A percentile compares a stretch with the other conserved stretches of the same genome.
phyloP scores from a whole-genome alignment of 495 filamentous ascomycete species.

The Neohortaea acidophila region DNA sequence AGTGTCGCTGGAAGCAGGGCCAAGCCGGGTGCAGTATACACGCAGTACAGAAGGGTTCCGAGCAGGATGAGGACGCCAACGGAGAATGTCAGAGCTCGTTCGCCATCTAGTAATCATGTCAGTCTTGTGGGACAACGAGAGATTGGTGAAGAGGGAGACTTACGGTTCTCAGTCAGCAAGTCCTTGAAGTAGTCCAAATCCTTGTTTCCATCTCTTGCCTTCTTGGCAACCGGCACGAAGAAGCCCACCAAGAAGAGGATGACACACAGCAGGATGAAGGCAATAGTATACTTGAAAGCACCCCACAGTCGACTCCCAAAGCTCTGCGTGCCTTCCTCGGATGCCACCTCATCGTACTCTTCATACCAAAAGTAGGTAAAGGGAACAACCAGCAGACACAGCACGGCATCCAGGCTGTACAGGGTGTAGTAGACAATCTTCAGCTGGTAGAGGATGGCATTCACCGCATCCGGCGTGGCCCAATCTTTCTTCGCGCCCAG shows the following conservation, averaged over 20 bases:
- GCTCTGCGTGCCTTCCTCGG: constrained; percentile 60
- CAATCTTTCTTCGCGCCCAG: constrained; percentile 82
- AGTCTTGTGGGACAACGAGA: constrained; percentile 9
- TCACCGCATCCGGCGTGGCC: constrained; percentile 66
- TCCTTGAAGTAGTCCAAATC: constrained; percentile 86
- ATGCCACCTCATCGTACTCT: constrained; percentile 78
- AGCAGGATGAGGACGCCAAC: constrained; percentile 72
- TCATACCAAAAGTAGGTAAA: constrained; percentile 99
- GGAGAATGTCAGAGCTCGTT: constrained; percentile 79
- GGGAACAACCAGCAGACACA: constrained; percentile 80
- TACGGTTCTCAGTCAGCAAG: constrained; percentile 67
- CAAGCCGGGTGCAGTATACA: constrained; percentile 80
- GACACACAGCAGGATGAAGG: constrained; percentile 62
- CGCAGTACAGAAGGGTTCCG: constrained; percentile 66
- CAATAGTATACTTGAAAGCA: constrained; percentile 79
- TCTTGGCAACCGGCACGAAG: constrained; percentile 61
- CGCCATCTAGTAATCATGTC: constrained; percentile 45
- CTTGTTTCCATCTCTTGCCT: constrained; percentile 37
- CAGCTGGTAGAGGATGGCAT: constrained; percentile 59
- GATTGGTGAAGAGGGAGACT: constrained; percentile 19
- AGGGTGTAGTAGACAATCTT: constrained; percentile 84
- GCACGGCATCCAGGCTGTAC: constrained; percentile 79
- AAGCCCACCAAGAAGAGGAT: constrained; percentile 85
- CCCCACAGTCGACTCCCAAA: constrained; percentile 54
- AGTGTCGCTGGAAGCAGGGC: constrained; percentile 77